These are phyloP conservation scores for Medicago lupulina DNA, from an alignment of 306 rosid species.

Conservation along the genomic window DNA sequence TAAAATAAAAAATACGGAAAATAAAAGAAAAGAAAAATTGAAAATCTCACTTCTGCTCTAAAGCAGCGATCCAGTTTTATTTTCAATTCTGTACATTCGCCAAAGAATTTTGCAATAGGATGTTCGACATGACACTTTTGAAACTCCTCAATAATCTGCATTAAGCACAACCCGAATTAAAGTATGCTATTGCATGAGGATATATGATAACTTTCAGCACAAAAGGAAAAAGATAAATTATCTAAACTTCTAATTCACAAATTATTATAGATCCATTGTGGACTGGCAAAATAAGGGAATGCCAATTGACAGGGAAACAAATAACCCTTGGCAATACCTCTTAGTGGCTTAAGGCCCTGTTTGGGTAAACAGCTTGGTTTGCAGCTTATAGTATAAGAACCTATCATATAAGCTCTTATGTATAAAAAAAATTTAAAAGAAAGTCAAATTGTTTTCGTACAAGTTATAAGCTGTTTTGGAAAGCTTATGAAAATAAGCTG, in stretches of 20 bases:
- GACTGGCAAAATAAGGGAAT: slow-evolving; percentile 3
- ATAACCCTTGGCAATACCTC: slow-evolving; percentile 21
- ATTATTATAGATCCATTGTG: slow-evolving; percentile 17
- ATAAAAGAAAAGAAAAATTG: background rate
- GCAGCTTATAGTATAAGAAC: too few species aligned
- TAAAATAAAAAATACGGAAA: background rate
- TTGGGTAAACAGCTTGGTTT: too few species aligned
- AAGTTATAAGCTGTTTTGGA: too few species aligned
- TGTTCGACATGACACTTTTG: slow-evolving; percentile 87
- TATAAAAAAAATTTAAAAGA: too few species aligned
- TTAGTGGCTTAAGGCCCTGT: background rate
- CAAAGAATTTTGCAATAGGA: slow-evolving; percentile 78
- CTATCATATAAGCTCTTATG: too few species aligned
- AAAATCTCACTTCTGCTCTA: slow-evolving; percentile 76
- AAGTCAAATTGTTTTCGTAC: too few species aligned
- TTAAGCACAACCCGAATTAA: slow-evolving; percentile 29
- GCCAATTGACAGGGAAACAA: background rate
- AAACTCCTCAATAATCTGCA: slow-evolving; percentile 77
- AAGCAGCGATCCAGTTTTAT: slow-evolving; percentile 92
- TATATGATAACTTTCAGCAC: slow-evolving; percentile 19
- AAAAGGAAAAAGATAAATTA: slow-evolving; percentile 23
- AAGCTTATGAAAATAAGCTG: too few species aligned
- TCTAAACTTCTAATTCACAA: slow-evolving; percentile 4
- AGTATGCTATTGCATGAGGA: slow-evolving; percentile 23
- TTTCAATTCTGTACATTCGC: slow-evolving; percentile 90